Base-by-base conservation (phyloP, 1,139 yeast species). In the Suhomyces yuchorum region DNA sequence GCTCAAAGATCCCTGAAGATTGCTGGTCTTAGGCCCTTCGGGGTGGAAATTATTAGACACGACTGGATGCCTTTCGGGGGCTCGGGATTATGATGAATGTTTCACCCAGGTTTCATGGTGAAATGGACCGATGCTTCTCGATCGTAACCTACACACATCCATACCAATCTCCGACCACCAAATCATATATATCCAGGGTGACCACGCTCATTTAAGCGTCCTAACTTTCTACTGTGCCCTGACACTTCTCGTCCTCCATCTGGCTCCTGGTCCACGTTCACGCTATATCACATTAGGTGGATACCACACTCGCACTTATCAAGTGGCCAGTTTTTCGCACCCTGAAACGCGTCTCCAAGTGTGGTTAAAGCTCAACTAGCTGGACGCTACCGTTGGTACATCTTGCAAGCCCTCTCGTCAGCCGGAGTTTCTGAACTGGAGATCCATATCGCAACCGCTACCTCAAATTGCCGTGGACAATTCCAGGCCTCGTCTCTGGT, bases 81-180 rank as follows among this genome's bases (percentile, higher is more conserved):
- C 28, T 34, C 36, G 26, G 19, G 37, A 20, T 20, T 39, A n/a
- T 19, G 22, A 11, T 17, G 18, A 12, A 11, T 17, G 34, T 38
- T 28, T 26, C 41, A 38, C 19, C 34, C 30, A 12, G 11, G 41
- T 38, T 37, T 37, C 39, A 37, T 4, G 30, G 39, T n/a, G 15
- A 37, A 37, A 37, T 37, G 39, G 39, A 23, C 20, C 28, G 26
- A 23, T 11, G 32, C 39, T 15, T 23, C 39, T 34, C 37, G 37
- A 34, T 34, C 23, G 37, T 33, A 5, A 14, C 19, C 11, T 15
- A 8, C 40, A 17, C 34, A 17, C 14, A 12, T n/a, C 28, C 41
- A 17, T 38, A 38, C 33, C 41, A 17, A 5, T 4, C 35, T 19
- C 41, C 8, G 41, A 28, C 41, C 41, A 15, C 15, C 8, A 23